These are phyloP conservation scores for Microcyclospora pomicola DNA, from an alignment of 2,329 filamentous ascomycete species.

Conservation along the genomic window DNA sequence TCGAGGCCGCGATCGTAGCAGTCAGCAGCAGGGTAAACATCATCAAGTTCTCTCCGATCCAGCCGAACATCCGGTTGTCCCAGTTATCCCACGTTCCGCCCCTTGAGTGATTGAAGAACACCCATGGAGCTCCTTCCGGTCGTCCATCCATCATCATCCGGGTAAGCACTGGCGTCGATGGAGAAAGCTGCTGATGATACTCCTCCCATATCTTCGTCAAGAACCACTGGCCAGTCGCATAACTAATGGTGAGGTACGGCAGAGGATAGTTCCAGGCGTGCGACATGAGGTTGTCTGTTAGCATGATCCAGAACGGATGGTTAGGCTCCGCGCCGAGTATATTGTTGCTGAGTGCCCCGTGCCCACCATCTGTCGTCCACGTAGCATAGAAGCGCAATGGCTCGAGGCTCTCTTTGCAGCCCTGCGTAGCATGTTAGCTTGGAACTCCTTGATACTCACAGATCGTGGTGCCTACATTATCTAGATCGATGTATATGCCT, in stretches of 20 bases:
- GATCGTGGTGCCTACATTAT: constrained; percentile 28
- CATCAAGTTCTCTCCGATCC: constrained; percentile 2
- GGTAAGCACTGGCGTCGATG: neutral
- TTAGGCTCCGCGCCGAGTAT: constrained; percentile 3
- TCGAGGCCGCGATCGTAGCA: too few species aligned
- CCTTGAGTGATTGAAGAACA: constrained; percentile 1
- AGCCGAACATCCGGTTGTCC: constrained; percentile 2
- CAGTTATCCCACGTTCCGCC: constrained; percentile 4
- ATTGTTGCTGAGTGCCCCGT: constrained; percentile 3
- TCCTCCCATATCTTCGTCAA: constrained; percentile 3
- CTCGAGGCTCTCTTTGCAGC: neutral
- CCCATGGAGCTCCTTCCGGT: neutral
- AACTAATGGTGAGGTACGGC: constrained; percentile 3
- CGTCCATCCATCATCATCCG: constrained; percentile 3
- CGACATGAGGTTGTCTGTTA: constrained; percentile 1
- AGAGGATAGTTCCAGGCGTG: constrained; percentile 4
- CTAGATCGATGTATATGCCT: constrained; percentile 65
- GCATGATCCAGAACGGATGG: constrained; percentile 3
- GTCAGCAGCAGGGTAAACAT: neutral
- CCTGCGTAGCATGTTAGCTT: neutral
- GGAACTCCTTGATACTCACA: neutral
- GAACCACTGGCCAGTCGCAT: constrained; percentile 4
- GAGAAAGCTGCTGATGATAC: neutral
- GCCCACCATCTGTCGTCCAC: constrained; percentile 2
- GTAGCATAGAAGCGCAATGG: neutral